A percentile compares a stretch with the other conserved stretches of the same genome.
Conservation (phyloP, 2,329 filamentous ascomycete species). For the Aspergillus fumigatus region DNA sequence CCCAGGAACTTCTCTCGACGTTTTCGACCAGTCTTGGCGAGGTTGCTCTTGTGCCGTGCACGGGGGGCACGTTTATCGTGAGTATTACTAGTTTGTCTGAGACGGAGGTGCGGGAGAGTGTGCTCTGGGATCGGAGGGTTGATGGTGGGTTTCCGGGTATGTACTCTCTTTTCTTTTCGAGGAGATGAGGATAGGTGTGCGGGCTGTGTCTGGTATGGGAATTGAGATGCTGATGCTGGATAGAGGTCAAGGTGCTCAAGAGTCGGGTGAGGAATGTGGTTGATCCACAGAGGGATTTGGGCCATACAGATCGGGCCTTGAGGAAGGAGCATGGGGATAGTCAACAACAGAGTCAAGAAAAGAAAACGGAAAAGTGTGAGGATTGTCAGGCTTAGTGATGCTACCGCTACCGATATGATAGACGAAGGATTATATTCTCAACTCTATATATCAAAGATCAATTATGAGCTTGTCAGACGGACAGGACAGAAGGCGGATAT, state of each 20-base stretch:
- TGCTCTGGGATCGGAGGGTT: constrained; percentile 82
- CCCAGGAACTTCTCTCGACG: constrained; percentile 90
- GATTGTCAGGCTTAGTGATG: constrained; percentile 17
- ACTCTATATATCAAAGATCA: constrained; percentile 3
- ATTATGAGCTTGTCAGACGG: background rate
- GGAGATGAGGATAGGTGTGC: too few relatives aligned
- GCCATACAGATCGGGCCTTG: constrained; percentile 66
- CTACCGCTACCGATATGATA: background rate
- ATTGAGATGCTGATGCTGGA: background rate
- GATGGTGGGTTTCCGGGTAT: constrained; percentile 82
- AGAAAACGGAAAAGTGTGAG: constrained; percentile 19
- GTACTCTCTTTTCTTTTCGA: background rate
- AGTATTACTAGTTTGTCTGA: constrained; percentile 45
- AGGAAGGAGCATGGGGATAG: constrained; percentile 29
- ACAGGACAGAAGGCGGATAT: background rate
- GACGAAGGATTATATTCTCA: background rate
- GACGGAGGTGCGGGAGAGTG: constrained; percentile 42
- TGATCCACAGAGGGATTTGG: constrained; percentile 70
- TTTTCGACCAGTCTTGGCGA: constrained; percentile 82
- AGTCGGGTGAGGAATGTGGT: constrained; percentile 76
- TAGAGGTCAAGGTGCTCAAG: constrained; percentile 86
- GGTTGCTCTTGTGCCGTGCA: constrained; percentile 78
- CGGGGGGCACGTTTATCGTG: constrained; percentile 78
- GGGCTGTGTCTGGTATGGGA: too few relatives aligned
- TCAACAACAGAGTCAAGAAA: constrained; percentile 27